phyloP scores from a whole-genome alignment of 192 early-diverging fungal genomes.

The Linnemannia schmuckeri region DNA sequence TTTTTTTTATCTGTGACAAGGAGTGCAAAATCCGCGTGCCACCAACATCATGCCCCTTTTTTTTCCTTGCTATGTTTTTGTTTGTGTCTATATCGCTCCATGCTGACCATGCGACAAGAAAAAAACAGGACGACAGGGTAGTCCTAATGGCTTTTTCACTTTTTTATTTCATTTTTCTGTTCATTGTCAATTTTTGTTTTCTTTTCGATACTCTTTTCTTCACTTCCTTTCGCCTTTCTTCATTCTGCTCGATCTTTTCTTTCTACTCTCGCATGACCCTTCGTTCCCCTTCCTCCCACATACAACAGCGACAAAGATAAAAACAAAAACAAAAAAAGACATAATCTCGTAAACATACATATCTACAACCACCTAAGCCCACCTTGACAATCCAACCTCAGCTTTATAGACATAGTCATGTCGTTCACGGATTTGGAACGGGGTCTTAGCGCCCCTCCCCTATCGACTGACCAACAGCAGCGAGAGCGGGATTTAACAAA shows the following conservation, averaged over 20 bases:
- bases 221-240: neutral
- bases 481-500: slow-evolving; percentile 1
- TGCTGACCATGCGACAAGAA: too few relatives aligned
- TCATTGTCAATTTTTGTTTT: neutral
- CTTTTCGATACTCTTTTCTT: neutral
- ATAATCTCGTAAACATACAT: neutral
- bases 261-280: neutral
- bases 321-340: neutral
- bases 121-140: too few relatives aligned
- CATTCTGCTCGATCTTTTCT: neutral
- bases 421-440: slow-evolving; percentile 45
- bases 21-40: neutral
- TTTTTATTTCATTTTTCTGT: neutral
- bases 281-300: neutral
- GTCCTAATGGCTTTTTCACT: too few relatives aligned
- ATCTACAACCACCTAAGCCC: too few relatives aligned
- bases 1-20: neutral
- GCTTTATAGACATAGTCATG: slow-evolving; percentile 4
- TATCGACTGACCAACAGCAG: slow-evolving; percentile 16
- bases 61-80: too few relatives aligned
- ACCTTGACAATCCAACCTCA: neutral
- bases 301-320: too few relatives aligned
- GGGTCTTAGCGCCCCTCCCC: slow-evolving; percentile 33
- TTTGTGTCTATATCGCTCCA: too few relatives aligned
- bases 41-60: neutral